Evolutionary conservation across 2,329 filamentous ascomycete genomes (phyloP), one percentile per base, ranked within the genome.

Genomic region (Claviceps purpurea): DNA sequence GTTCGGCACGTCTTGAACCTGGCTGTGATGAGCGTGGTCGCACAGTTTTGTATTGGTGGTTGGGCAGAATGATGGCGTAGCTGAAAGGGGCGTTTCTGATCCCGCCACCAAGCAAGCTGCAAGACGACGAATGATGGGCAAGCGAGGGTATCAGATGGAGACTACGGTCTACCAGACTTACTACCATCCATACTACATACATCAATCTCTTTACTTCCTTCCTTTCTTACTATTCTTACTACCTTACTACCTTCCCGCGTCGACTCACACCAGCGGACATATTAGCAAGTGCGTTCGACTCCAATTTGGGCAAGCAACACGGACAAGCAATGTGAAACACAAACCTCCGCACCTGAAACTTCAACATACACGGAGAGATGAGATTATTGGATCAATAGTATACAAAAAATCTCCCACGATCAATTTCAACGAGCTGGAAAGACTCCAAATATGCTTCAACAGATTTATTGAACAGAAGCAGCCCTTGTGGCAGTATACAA

Each of bases 351-450:
- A 11, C 30, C 30, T 11, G 30, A 34, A 34, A 34, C 10, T 20
- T 47, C 16, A 26, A 30, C 2, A 47, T 11, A 39, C 3, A 26
- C 20, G 39, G 20, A 59, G 59, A 60, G 58, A 58, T 50, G 47
- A 41, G 44, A 64, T 65, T 64, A 64, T 65, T 60, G 57, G 59
- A 49, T 46, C 14, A 65, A 59, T 58, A 39, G 58, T 61, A 52
- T 47, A 55, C 58, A 58, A 61, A 60, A 63, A 63, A 65, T 58
- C 56, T 58, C 57, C 60, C 56, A 58, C 56, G 39, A 49, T 11
- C 49, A 24, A 46, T 48, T 37, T 13, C 20, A 43, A 45, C 30
- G 30, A 11, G 30, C 30, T 34, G 30, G 30, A 11, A 11, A 10
- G 30, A 34, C 30, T 34, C 30, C 30, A 4, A 34, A 34, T 34